Conservation (phyloP, 164 flowering plant species). For the Magnolia kwangsiensis region DNA sequence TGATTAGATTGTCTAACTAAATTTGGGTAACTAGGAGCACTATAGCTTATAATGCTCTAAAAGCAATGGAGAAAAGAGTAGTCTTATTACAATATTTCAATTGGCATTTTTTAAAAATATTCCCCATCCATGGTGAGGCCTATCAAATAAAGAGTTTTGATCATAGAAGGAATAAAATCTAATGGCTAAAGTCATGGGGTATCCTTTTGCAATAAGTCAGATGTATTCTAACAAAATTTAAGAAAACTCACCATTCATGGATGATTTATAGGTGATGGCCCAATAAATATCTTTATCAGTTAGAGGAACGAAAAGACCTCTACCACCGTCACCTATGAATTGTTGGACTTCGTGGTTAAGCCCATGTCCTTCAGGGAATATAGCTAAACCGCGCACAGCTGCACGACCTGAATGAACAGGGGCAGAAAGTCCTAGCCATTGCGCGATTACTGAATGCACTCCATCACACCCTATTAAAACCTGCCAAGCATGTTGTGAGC, state of each 20-base stretch:
- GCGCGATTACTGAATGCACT: conserved; percentile 51
- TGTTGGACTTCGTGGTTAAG: conserved; percentile 28
- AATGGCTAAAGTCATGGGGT: too few relatives aligned
- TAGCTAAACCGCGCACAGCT: conserved; percentile 39
- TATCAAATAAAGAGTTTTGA: too few relatives aligned
- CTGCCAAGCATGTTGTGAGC: conserved; percentile 11
- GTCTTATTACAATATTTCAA: too few relatives aligned
- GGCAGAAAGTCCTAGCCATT: conserved; percentile 37
- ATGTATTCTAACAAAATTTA: background rate
- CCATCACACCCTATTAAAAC: conserved; percentile 62
- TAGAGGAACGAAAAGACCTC: conserved; percentile 36
- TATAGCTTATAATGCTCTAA: too few relatives aligned
- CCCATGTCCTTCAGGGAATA: conserved; percentile 47
- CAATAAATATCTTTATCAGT: conserved; percentile 39
- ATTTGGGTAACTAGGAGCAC: too few relatives aligned
- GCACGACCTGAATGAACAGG: conserved; percentile 38
- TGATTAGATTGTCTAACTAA: too few relatives aligned
- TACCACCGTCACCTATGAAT: conserved; percentile 16
- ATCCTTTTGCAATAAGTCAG: too few relatives aligned
- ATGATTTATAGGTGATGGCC: conserved; percentile 22
- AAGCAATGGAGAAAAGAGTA: too few relatives aligned
- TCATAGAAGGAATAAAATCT: too few relatives aligned
- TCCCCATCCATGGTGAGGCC: too few relatives aligned
- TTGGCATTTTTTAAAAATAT: too few relatives aligned
- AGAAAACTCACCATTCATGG: background rate